Evolutionary conservation across 768 basidiomycete genomes (phyloP).

Genomic region (Calocera cornea): DNA sequence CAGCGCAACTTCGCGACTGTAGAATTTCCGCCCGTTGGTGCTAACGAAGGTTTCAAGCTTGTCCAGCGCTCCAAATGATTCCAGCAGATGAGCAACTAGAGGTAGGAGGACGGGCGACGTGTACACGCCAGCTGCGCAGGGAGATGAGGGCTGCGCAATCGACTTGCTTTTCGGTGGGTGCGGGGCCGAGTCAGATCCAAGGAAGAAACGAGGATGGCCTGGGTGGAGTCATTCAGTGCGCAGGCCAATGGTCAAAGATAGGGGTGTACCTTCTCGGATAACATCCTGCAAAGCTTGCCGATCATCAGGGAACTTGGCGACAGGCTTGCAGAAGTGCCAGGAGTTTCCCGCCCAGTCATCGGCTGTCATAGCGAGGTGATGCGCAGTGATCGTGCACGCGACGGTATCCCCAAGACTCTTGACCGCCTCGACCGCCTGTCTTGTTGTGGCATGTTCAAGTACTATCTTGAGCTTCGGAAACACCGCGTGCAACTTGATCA

Average conservation of each 20-base stretch:
- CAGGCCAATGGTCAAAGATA: not conserved
- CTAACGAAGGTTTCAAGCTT: conserved; percentile 71
- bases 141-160: conserved; percentile 48
- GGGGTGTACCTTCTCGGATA: conserved; percentile 48
- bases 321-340: conserved; percentile 94
- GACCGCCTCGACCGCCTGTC: conserved; percentile 78
- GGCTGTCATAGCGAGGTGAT: conserved; percentile 85
- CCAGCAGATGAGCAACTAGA: conserved; percentile 74
- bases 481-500: conserved; percentile 59
- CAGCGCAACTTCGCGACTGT: conserved; percentile 28
- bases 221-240: not conserved
- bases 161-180: conserved; percentile 62
- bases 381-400: conserved; percentile 92
- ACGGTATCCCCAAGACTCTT: conserved; percentile 67
- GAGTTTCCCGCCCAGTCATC: conserved; percentile 95
- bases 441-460: conserved; percentile 90
- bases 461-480: conserved; percentile 92
- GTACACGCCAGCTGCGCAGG: conserved; percentile 93
- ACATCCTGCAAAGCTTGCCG: conserved; percentile 67
- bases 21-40: conserved; percentile 66
- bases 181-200: conserved; percentile 94
- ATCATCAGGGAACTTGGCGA: conserved; percentile 92
- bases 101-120: conserved; percentile 88
- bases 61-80: conserved; percentile 75
- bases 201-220: conserved; percentile 92